Base-by-base conservation (phyloP, 2,329 filamentous ascomycete genomes). In the Fusarium floridanum region DNA sequence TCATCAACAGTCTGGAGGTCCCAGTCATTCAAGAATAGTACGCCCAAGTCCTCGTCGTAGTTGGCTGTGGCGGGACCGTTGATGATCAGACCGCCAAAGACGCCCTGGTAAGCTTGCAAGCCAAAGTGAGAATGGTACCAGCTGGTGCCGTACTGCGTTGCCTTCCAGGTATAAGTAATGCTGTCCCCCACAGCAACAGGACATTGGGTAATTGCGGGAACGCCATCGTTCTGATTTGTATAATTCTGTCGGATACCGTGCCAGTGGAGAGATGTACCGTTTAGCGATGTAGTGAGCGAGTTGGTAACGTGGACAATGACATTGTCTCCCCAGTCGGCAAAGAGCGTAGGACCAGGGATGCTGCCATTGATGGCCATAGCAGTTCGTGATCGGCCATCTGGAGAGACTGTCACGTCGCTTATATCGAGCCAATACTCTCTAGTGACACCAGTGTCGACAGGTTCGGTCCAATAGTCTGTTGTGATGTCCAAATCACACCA, bases 31-130 rank as follows among this genome's bases (percentile, higher is more conserved):
- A 93, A 78, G 29, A 91, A 84, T 2, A 93, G 75, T 12, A 86
- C 81, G 4, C 92, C 91, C 0, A 92, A 83, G 76, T 94, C 92
- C 59, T 88, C 85, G 69, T 94, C 91, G 74, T 92, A 92, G 75
- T 90, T 85, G 16, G 86, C 84, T 3, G 87, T 87, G 0, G 86
- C 85, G 0, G 91, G 91, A 0, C 91, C 91, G 64, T 91, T 86
- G 74, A 93, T 90, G 20, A 92, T 81, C 39, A 93, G 88, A 3
- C 86, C 86, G 0, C 91, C 91, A 32, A 89, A 84, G 1, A 92
- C 81, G 1, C 91, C 91, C 65, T 91, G 85, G 80, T 83, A 86
- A 0, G 82, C 80, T 67, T 86, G 84, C 0, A 85, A 76, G 4
- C 83, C 83, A 74, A 88, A 89, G 24, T 90, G 88, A 12, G 87